Conservation (phyloP, 768 basidiomycete species). For the Baorangia bicolor region DNA sequence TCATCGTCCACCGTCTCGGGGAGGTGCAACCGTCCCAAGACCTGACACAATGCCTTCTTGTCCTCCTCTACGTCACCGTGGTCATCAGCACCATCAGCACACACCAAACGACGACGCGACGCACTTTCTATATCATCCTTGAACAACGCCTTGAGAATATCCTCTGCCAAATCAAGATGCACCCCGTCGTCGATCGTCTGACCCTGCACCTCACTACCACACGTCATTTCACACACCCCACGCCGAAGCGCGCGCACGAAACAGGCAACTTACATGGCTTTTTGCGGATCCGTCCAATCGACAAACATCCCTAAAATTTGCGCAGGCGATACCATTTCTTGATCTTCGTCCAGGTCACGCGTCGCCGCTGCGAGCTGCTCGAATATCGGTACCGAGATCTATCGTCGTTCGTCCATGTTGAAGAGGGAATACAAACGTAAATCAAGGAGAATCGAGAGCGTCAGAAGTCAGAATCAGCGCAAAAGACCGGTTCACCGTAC, state of each 20-base stretch:
- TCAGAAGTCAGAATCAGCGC: neutral
- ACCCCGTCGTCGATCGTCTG: slow-evolving; percentile 40
- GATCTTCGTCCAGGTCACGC: slow-evolving; percentile 66
- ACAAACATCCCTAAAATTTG: slow-evolving; percentile 79
- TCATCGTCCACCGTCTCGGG: slow-evolving; percentile 71
- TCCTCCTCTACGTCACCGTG: slow-evolving; percentile 46
- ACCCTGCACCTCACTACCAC: slow-evolving; percentile 40
- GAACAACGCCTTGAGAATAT: slow-evolving; percentile 49
- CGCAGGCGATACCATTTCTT: slow-evolving; percentile 68
- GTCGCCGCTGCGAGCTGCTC: slow-evolving; percentile 56
- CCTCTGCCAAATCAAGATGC: slow-evolving; percentile 56
- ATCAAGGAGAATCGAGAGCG: neutral
- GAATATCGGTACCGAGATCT: slow-evolving; percentile 75
- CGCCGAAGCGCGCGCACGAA: neutral
- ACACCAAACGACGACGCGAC: slow-evolving; percentile 22
- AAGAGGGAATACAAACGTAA: neutral
- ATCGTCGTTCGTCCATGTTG: neutral
- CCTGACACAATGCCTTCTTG: slow-evolving; percentile 61
- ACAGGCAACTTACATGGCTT: slow-evolving; percentile 50
- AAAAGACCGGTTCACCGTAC: slow-evolving; percentile 10
- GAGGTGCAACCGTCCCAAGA: slow-evolving; percentile 60
- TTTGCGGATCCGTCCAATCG: slow-evolving; percentile 88
- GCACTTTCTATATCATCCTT: slow-evolving; percentile 52
- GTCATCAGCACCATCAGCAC: neutral
- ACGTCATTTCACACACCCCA: neutral